Percentiles rank a stretch among this genome's conserved stretches.
These are phyloP conservation scores for Pisolithus marmoratus DNA, from an alignment of 768 basidiomycete genomes.

Conservation along the genomic window DNA sequence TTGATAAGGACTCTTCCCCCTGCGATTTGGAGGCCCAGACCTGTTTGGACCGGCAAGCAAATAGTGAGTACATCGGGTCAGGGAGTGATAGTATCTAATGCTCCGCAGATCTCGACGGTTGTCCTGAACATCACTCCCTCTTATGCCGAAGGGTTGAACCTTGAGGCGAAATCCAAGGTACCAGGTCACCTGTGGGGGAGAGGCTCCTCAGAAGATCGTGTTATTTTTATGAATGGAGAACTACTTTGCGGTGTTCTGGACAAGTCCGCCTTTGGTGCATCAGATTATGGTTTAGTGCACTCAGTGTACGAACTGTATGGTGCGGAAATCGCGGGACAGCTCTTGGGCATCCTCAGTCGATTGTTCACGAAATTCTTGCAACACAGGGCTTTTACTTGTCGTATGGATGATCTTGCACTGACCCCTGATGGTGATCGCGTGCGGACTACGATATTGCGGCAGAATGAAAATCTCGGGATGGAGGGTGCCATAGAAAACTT, in stretches of 20 bases:
- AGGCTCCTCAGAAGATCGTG: conserved; percentile 75
- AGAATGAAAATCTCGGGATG: conserved; percentile 70
- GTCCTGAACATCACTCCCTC: conserved; percentile 86
- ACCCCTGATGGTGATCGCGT: conserved; percentile 74
- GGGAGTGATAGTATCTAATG: conserved; percentile 1
- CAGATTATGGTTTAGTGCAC: conserved; percentile 94
- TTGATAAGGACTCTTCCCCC: conserved; percentile 82
- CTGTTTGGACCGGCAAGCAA: conserved; percentile 98
- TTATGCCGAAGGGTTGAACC: conserved; percentile 74
- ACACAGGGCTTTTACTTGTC: conserved; percentile 94
- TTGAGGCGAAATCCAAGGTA: conserved; percentile 84
- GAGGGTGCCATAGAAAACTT: conserved; percentile 89
- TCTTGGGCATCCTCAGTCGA: conserved; percentile 89
- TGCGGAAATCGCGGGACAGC: conserved; percentile 78
- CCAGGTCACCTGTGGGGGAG: conserved; percentile 81
- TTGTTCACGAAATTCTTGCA: conserved; percentile 97
- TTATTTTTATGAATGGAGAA: conserved; percentile 89
- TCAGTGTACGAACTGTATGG: conserved; percentile 97
- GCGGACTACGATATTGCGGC: conserved; percentile 61
- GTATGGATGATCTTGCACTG: conserved; percentile 95
- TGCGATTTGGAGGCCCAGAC: conserved; percentile 83
- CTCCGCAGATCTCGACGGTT: conserved; percentile 81
- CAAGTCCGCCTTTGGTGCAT: conserved; percentile 95
- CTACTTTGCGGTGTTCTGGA: conserved; percentile 91
- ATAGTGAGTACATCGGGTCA: conserved; percentile 48